Percentiles rank a stretch among this genome's conserved stretches.
phyloP scores from a whole-genome alignment of 2,329 filamentous ascomycete genomes.

The Fusarium sp. region DNA sequence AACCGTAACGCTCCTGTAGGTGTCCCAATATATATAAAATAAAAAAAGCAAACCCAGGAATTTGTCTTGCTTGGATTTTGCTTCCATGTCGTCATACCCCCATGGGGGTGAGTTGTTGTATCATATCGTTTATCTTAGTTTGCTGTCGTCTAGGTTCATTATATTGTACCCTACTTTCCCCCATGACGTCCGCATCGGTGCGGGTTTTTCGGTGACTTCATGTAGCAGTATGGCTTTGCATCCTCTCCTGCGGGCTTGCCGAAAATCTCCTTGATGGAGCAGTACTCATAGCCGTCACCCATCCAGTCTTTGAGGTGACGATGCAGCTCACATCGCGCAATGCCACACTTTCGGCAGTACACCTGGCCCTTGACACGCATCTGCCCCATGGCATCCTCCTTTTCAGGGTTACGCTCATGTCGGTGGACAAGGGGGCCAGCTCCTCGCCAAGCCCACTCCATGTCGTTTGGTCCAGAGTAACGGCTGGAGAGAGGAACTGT shows the following conservation, averaged over 20 bases:
- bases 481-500: conserved; percentile 65
- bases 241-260: conserved; percentile 58
- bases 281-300: conserved; percentile 66
- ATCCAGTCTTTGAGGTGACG: conserved; percentile 70
- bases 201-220: conserved; percentile 68
- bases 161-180: conserved; percentile 38
- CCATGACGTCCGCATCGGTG: conserved; percentile 67
- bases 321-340: conserved; percentile 69
- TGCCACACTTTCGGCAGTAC: conserved; percentile 70
- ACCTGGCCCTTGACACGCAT: conserved; percentile 67
- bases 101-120: conserved; percentile 8
- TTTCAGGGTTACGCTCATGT: conserved; percentile 25
- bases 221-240: conserved; percentile 63
- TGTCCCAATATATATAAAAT: background rate
- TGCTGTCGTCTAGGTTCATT: conserved; percentile 12
- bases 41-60: background rate
- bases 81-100: conserved; percentile 28
- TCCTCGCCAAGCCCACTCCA: conserved; percentile 71
- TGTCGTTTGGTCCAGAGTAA: conserved; percentile 68
- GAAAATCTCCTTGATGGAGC: conserved; percentile 66
- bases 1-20: background rate
- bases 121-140: background rate
- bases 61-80: background rate
- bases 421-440: conserved; percentile 56
- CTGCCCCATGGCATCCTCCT: conserved; percentile 50